Percentiles rank a stretch among this genome's conserved stretches.
phyloP scores from a whole-genome alignment of 2,329 filamentous ascomycete species.

The Penicillium expansum region DNA sequence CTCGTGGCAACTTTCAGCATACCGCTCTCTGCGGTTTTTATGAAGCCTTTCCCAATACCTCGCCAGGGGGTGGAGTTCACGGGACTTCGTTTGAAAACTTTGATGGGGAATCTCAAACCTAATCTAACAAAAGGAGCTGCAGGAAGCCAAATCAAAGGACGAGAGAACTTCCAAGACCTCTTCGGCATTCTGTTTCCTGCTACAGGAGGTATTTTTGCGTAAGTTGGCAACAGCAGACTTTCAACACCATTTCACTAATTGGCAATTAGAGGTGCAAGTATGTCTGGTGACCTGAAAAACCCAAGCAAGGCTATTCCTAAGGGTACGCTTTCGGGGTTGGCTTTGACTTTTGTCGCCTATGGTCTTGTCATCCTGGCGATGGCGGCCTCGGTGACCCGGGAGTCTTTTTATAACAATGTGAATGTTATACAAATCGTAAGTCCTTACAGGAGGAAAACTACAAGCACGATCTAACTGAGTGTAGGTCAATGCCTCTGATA shows the following conservation, averaged over 20 bases:
- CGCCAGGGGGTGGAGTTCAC: constrained; percentile 70
- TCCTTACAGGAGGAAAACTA: neutral
- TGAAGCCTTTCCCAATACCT: constrained; percentile 64
- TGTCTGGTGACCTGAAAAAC: constrained; percentile 82
- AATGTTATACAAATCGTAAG: constrained; percentile 73
- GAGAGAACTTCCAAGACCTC: constrained; percentile 72
- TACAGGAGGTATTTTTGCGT: constrained; percentile 60
- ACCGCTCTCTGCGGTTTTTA: constrained; percentile 70
- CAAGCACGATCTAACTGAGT: constrained; percentile 7
- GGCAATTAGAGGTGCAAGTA: constrained; percentile 65
- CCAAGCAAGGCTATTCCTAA: constrained; percentile 81
- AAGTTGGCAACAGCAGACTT: constrained; percentile 27
- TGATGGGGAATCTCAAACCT: constrained; percentile 72
- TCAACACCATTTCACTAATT: constrained; percentile 54
- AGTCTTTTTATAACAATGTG: constrained; percentile 69
- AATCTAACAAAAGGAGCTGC: constrained; percentile 60
- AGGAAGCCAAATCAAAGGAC: constrained; percentile 60
- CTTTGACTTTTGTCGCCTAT: constrained; percentile 73
- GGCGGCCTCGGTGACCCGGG: constrained; percentile 70
- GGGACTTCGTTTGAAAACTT: constrained; percentile 67
- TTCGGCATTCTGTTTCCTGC: constrained; percentile 84
- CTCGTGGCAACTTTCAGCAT: constrained; percentile 75
- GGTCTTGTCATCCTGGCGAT: constrained; percentile 73
- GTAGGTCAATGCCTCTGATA: constrained; percentile 69
- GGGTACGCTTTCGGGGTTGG: constrained; percentile 76